Conservation (phyloP, 2,329 filamentous ascomycete genomes). For the Neopestalotiopsis sp. region DNA sequence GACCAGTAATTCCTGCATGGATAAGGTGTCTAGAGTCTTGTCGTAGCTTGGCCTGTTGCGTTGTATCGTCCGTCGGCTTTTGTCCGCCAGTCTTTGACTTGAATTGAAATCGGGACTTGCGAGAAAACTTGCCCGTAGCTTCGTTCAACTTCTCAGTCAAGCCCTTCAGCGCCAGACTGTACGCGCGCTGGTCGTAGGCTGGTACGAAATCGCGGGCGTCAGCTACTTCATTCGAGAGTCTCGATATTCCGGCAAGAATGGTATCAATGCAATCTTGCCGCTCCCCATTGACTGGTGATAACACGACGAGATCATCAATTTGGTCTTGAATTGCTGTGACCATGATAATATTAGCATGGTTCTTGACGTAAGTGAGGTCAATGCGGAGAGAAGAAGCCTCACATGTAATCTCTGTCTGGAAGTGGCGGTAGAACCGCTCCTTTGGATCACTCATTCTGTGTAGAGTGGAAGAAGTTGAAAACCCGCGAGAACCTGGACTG, state of each 20-base stretch:
- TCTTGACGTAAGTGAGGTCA: not conserved
- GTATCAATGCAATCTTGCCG: slow-evolving; percentile 82
- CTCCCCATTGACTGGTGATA: slow-evolving; percentile 71
- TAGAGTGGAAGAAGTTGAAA: not conserved
- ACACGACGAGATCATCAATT: slow-evolving; percentile 70
- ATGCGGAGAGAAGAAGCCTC: slow-evolving; percentile 31
- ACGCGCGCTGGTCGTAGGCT: slow-evolving; percentile 87
- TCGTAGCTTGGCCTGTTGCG: not conserved
- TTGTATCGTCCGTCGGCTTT: slow-evolving; percentile 30
- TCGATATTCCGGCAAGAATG: slow-evolving; percentile 79
- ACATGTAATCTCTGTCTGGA: slow-evolving; percentile 78
- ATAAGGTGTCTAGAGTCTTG: not conserved
- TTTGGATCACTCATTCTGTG: slow-evolving; percentile 60
- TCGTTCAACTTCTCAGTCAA: slow-evolving; percentile 80
- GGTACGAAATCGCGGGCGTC: slow-evolving; percentile 84
- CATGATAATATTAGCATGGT: not conserved
- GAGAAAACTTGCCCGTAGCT: slow-evolving; percentile 69
- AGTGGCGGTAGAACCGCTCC: slow-evolving; percentile 84
- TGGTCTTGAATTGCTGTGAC: slow-evolving; percentile 74
- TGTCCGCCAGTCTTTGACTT: slow-evolving; percentile 60
- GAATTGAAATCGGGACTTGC: slow-evolving; percentile 85
- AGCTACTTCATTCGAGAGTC: slow-evolving; percentile 82
- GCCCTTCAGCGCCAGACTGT: slow-evolving; percentile 82
- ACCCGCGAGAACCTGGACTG: not conserved
- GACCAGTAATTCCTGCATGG: not conserved